Percentiles rank a stretch among this genome's conserved stretches.
phyloP scores from a whole-genome alignment of 306 rosid genomes.

The Trichosanthes truncata region DNA sequence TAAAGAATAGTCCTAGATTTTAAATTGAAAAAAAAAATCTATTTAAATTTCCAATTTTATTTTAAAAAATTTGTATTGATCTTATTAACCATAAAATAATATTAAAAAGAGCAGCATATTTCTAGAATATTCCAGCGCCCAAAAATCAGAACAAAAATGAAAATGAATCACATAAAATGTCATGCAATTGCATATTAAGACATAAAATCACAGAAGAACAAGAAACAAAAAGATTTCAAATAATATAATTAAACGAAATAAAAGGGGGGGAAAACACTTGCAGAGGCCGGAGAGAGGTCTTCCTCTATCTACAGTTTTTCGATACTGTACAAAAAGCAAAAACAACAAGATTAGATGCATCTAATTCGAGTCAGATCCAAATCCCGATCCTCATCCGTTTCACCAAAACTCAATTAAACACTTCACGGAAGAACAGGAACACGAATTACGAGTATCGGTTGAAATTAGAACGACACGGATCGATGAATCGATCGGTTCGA shows the following conservation, averaged over 20 bases:
- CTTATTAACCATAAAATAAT: not conserved
- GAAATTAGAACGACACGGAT: not conserved
- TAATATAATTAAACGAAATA: not conserved
- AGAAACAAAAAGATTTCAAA: not conserved
- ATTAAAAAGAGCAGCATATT: not conserved
- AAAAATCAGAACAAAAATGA: not conserved
- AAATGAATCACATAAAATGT: not conserved
- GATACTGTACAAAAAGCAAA: not conserved
- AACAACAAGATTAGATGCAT: not conserved
- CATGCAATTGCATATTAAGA: not conserved
- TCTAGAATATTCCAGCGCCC: not conserved
- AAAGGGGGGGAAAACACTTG: not conserved
- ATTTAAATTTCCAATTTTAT: too few relatives aligned
- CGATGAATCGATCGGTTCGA: not conserved
- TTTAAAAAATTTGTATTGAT: not conserved
- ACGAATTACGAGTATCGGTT: not conserved
- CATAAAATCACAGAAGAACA: not conserved
- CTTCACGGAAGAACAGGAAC: not conserved
- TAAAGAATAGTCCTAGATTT: too few relatives aligned
- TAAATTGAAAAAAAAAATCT: too few relatives aligned
- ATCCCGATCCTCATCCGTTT: not conserved
- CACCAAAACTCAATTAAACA: not conserved
- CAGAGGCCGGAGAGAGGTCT: not conserved
- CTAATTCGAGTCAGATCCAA: conserved; percentile 7
- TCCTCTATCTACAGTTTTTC: not conserved